phyloP scores from a whole-genome alignment of 495 filamentous ascomycete species.

The Penicillium lividum region DNA sequence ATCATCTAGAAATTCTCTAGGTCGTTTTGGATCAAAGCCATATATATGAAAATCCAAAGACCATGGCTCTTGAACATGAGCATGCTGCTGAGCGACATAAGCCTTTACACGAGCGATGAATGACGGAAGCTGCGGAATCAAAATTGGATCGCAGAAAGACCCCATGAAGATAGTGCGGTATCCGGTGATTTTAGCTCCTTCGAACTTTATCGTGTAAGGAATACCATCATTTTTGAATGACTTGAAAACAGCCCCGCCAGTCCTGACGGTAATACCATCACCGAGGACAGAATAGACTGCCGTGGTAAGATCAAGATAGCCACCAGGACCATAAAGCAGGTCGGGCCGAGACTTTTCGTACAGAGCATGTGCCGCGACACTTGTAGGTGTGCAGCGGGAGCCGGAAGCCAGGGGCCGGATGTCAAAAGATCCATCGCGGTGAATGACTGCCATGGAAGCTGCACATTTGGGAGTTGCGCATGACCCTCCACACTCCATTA shows the following conservation, averaged over 20 bases:
- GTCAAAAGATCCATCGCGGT: slow-evolving; percentile 41
- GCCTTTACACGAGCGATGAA: slow-evolving; percentile 30
- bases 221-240: neutral
- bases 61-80: slow-evolving; percentile 7
- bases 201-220: slow-evolving; percentile 49
- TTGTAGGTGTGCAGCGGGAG: slow-evolving; percentile 41
- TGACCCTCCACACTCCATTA: slow-evolving; percentile 51
- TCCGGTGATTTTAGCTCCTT: slow-evolving; percentile 40
- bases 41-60: slow-evolving; percentile 42
- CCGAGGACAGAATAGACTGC: slow-evolving; percentile 43
- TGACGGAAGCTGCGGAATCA: slow-evolving; percentile 40
- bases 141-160: slow-evolving; percentile 46
- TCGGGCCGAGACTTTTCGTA: slow-evolving; percentile 54
- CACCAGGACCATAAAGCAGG: slow-evolving; percentile 47
- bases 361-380: slow-evolving; percentile 51
- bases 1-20: too few species aligned
- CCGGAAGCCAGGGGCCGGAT: slow-evolving; percentile 33
- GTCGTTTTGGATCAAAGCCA: slow-evolving; percentile 27
- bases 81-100: slow-evolving; percentile 20
- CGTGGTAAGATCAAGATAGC: slow-evolving; percentile 38
- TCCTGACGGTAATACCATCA: slow-evolving; percentile 36
- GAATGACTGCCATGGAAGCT: slow-evolving; percentile 35
- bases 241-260: slow-evolving; percentile 39
- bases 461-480: slow-evolving; percentile 50
- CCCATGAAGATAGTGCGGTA: slow-evolving; percentile 50